phyloP scores from a whole-genome alignment of 2,329 filamentous ascomycete genomes.

The Pseudogymnoascus verrucosus region DNA sequence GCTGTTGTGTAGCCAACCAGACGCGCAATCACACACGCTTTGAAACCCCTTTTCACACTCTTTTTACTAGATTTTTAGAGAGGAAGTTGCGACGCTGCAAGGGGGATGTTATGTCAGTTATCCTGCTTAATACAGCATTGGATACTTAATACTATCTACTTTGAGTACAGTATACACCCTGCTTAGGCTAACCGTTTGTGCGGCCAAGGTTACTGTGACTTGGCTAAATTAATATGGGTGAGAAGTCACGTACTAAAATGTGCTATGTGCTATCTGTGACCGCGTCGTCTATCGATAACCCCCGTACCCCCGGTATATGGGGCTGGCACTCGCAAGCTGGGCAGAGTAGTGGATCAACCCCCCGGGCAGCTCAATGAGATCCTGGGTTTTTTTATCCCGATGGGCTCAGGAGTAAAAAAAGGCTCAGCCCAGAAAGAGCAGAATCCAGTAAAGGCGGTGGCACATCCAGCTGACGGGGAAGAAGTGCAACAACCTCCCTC shows the following conservation, averaged over 20 bases:
- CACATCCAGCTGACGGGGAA: neutral
- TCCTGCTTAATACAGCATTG: neutral
- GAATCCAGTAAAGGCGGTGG: neutral
- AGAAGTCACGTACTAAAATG: neutral
- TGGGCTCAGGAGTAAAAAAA: conserved; percentile 4
- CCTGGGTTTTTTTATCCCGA: neutral
- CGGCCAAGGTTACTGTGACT: neutral
- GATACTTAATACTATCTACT: neutral
- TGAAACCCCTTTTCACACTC: neutral
- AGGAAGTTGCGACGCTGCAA: neutral
- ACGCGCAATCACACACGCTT: neutral
- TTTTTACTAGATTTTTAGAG: neutral
- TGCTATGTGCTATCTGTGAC: neutral
- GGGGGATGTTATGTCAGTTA: neutral
- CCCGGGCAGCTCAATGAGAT: conserved; percentile 2
- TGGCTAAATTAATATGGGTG: neutral
- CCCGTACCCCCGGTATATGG: neutral
- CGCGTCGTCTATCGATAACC: conserved; percentile 2
- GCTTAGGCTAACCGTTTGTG: neutral
- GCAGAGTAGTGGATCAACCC: neutral
- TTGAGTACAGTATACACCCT: neutral
- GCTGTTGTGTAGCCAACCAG: conserved; percentile 1
- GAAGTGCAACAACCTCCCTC: neutral
- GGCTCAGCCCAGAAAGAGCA: neutral
- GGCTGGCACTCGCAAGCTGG: conserved; percentile 1